These are phyloP conservation scores for Leccinellum rugosiceps DNA, from an alignment of 768 basidiomycete genomes.

Conservation along the genomic window DNA sequence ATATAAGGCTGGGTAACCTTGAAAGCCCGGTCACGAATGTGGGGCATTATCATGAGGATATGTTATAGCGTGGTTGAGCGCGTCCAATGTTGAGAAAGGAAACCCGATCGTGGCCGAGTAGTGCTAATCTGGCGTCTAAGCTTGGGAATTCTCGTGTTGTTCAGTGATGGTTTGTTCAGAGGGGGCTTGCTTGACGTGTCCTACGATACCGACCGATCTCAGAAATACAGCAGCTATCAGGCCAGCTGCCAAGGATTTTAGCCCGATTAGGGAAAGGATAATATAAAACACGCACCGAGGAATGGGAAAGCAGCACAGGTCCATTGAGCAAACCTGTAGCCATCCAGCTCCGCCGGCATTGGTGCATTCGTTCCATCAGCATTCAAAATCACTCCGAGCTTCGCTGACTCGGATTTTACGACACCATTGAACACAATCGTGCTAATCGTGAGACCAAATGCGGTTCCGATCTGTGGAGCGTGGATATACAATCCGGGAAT, in stretches of 20 bases:
- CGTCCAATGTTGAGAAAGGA: background rate
- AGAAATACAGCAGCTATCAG: conserved; percentile 37
- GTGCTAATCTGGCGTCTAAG: conserved; percentile 2
- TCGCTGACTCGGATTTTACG: conserved; percentile 30
- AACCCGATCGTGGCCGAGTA: background rate
- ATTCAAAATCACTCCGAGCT: conserved; percentile 32
- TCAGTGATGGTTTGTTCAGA: conserved; percentile 25
- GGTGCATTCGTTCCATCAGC: conserved; percentile 30
- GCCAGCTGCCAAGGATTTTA: conserved; percentile 20
- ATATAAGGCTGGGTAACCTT: background rate
- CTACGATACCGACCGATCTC: conserved; percentile 40
- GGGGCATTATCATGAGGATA: background rate
- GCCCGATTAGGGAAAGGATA: background rate
- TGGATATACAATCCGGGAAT: background rate
- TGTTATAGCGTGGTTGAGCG: background rate
- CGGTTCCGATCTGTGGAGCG: conserved; percentile 52
- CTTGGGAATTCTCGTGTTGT: background rate
- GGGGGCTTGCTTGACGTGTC: conserved; percentile 18
- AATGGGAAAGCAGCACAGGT: conserved; percentile 58
- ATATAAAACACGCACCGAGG: conserved; percentile 37
- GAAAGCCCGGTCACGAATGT: background rate
- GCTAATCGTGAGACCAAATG: conserved; percentile 66
- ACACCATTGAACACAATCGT: conserved; percentile 69
- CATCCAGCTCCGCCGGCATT: conserved; percentile 39
- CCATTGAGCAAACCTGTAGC: conserved; percentile 68